Conservation (phyloP, 1,284 basidiomycete species). For the Earliella scabrosa region DNA sequence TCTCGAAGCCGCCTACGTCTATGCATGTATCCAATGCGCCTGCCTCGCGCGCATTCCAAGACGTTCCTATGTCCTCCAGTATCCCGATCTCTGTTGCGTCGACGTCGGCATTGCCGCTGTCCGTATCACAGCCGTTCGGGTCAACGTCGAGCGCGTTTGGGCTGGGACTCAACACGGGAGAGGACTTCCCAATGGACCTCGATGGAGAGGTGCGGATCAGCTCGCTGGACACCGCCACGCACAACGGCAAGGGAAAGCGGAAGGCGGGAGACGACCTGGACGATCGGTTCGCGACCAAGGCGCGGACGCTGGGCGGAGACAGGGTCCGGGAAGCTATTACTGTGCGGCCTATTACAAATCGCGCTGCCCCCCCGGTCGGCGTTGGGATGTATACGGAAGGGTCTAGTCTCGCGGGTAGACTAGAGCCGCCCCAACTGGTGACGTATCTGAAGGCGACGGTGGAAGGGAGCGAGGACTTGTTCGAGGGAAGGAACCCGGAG, state of each 20-base stretch:
- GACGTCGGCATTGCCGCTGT: constrained; percentile 16
- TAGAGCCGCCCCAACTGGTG: constrained; percentile 58
- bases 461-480: constrained; percentile 68
- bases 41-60: constrained; percentile 29
- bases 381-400: constrained; percentile 19
- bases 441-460: constrained; percentile 60
- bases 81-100: constrained; percentile 19
- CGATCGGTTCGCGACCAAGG: constrained; percentile 45
- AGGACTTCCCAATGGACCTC: constrained; percentile 36
- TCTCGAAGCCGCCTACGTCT: constrained; percentile 18
- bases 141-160: constrained; percentile 19
- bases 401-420: constrained; percentile 33
- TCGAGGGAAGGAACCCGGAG: constrained; percentile 84
- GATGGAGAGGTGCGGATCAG: constrained; percentile 60
- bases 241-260: constrained; percentile 47
- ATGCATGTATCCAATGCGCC: not conserved
- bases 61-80: constrained; percentile 17
- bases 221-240: constrained; percentile 42
- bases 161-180: constrained; percentile 19
- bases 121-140: constrained; percentile 22
- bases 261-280: constrained; percentile 55
- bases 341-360: constrained; percentile 53
- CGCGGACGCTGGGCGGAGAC: constrained; percentile 76
- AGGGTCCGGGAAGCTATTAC: constrained; percentile 52
- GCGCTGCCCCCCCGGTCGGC: constrained; percentile 13